phyloP scores from a whole-genome alignment of 169 alveolate genomes.

The Eimeria brunetti region DNA sequence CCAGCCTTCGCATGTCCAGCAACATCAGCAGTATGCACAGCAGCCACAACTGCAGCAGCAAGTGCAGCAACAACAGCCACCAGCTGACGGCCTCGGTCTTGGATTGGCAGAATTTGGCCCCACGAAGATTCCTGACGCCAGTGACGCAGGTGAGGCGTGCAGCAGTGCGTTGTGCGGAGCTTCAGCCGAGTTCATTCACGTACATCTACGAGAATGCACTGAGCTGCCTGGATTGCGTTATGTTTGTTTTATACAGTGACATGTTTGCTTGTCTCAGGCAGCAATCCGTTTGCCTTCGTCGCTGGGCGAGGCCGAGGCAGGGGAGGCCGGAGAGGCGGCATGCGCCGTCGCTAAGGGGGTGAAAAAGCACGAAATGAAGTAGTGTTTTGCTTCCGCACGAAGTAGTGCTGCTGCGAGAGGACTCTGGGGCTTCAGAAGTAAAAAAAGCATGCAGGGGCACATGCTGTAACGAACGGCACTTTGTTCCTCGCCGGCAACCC shows the following conservation, averaged over 20 bases:
- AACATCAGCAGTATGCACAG: constrained; percentile 13
- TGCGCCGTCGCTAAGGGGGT: constrained; percentile 20
- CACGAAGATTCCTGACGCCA: constrained; percentile 12
- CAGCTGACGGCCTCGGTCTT: constrained; percentile 22
- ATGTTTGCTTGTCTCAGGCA: constrained; percentile 7
- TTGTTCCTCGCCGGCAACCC: background rate
- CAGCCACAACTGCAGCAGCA: constrained; percentile 22
- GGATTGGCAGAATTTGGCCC: constrained; percentile 61
- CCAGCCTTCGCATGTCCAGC: constrained; percentile 9
- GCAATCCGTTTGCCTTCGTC: constrained; percentile 52
- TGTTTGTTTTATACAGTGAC: background rate
- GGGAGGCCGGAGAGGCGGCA: constrained; percentile 64
- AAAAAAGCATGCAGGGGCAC: background rate
- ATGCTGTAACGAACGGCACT: background rate
- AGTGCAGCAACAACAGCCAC: constrained; percentile 28
- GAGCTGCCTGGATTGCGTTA: background rate
- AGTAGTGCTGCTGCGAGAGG: background rate
- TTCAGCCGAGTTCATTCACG: background rate
- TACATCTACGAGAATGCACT: background rate
- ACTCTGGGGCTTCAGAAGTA: background rate
- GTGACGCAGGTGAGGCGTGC: constrained; percentile 45
- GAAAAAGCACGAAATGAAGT: background rate
- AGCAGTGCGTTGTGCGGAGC: background rate
- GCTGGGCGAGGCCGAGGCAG: constrained; percentile 68
- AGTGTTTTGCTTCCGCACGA: background rate